Conservation (phyloP, 345 rosid species). For the Melaleuca quinquenervia region DNA sequence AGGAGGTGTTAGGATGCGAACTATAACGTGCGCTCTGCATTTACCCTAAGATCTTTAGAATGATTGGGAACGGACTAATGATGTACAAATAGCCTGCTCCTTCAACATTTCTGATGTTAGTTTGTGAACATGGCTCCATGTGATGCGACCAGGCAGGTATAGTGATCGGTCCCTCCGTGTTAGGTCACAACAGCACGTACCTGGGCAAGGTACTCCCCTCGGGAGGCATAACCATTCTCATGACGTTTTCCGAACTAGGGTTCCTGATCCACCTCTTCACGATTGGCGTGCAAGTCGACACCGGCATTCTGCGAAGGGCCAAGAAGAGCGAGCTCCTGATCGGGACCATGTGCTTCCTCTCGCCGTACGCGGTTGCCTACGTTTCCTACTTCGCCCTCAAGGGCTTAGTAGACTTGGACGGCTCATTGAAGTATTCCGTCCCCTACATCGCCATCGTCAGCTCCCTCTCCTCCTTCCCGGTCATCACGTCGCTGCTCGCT, state of each 20-base stretch:
- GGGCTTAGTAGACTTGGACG: background rate
- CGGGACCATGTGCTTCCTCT: background rate
- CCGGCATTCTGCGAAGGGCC: background rate
- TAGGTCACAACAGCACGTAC: background rate
- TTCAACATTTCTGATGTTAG: background rate
- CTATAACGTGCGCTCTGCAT: background rate
- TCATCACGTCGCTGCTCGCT: background rate
- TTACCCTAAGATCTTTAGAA: background rate
- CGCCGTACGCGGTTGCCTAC: background rate
- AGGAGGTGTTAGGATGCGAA: background rate
- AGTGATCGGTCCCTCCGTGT: background rate
- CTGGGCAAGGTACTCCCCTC: background rate
- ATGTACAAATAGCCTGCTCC: background rate
- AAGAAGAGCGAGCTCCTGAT: background rate
- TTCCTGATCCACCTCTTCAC: background rate
- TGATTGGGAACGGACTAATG: background rate
- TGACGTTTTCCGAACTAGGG: background rate
- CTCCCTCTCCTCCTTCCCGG: background rate
- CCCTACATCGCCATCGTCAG: background rate
- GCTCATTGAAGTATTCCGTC: background rate
- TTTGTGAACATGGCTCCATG: background rate
- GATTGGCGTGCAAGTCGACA: background rate
- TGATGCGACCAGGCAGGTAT: background rate
- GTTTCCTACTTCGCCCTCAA: background rate
- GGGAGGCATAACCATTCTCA: background rate